phyloP scores from a whole-genome alignment of 805 yeast genomes.

The Jamesozyma spencerorum region DNA sequence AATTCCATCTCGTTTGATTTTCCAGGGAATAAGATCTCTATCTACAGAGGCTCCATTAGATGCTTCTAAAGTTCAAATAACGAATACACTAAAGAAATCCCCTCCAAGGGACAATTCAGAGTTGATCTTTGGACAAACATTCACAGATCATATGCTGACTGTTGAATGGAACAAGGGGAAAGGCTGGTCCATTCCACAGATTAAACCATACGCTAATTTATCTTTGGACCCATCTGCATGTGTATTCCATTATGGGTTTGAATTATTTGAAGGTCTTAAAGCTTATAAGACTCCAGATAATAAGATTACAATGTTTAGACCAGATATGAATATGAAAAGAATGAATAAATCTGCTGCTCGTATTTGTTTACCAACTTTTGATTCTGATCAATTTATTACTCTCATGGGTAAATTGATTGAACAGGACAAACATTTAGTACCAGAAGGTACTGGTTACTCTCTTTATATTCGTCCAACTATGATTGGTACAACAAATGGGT shows the following conservation, averaged over 20 bases:
- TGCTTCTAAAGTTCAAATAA: slow-evolving; percentile 43
- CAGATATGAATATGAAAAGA: slow-evolving; percentile 84
- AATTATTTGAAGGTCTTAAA: slow-evolving; percentile 91
- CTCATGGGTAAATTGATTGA: slow-evolving; percentile 67
- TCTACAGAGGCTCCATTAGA: slow-evolving; percentile 36
- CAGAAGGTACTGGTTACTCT: slow-evolving; percentile 80
- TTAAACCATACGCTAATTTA: slow-evolving; percentile 74
- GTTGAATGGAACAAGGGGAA: slow-evolving; percentile 65
- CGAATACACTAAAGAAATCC: slow-evolving; percentile 42
- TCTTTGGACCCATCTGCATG: slow-evolving; percentile 80
- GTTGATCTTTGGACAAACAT: slow-evolving; percentile 61
- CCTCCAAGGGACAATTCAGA: slow-evolving; percentile 47
- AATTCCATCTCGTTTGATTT: too few relatives aligned
- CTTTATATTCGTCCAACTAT: slow-evolving; percentile 89
- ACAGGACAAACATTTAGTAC: slow-evolving; percentile 70
- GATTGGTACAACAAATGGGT: slow-evolving; percentile 83
- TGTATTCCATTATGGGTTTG: slow-evolving; percentile 92
- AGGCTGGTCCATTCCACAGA: slow-evolving; percentile 89
- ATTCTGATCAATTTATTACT: slow-evolving; percentile 64
- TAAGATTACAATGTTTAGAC: slow-evolving; percentile 74
- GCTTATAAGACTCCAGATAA: slow-evolving; percentile 66
- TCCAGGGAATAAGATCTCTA: too few relatives aligned
- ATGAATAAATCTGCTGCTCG: slow-evolving; percentile 84
- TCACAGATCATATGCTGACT: slow-evolving; percentile 84
- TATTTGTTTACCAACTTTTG: slow-evolving; percentile 82